phyloP scores from a whole-genome alignment of 768 basidiomycete genomes.

The Rhizopogon sp. region DNA sequence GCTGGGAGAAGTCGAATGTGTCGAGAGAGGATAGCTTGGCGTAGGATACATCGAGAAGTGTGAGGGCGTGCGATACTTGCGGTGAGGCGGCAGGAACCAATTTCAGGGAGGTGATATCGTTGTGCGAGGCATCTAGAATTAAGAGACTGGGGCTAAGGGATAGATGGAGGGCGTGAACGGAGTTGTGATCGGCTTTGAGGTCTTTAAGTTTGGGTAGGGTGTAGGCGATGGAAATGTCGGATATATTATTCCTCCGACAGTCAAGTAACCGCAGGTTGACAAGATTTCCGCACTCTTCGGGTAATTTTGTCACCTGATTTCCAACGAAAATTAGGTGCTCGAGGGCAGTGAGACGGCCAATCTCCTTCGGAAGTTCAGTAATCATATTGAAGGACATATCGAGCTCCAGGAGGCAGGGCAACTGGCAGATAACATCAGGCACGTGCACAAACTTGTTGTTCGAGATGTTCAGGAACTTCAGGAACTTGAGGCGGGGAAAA shows the following conservation, averaged over 20 bases:
- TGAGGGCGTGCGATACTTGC: constrained; percentile 52
- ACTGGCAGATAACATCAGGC: constrained; percentile 69
- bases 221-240: constrained; percentile 66
- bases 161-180: constrained; percentile 75
- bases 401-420: constrained; percentile 73
- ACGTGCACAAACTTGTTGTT: constrained; percentile 88
- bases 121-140: constrained; percentile 71
- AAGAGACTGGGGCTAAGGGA: constrained; percentile 62
- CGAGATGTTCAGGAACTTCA: constrained; percentile 85
- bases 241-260: constrained; percentile 80
- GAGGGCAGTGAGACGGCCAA: constrained; percentile 64
- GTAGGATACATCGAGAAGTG: constrained; percentile 78
- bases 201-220: constrained; percentile 63
- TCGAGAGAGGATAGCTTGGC: constrained; percentile 85
- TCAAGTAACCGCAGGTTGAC: constrained; percentile 67
- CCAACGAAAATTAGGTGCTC: constrained; percentile 79
- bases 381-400: constrained; percentile 96
- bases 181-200: constrained; percentile 80
- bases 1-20: constrained; percentile 63
- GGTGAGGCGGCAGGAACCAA: constrained; percentile 47
- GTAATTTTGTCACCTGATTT: constrained; percentile 74
- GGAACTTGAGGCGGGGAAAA: constrained; percentile 66
- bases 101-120: constrained; percentile 81
- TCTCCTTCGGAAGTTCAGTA: constrained; percentile 70
- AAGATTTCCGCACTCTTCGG: constrained; percentile 52